Conservation (phyloP, 2,329 filamentous ascomycete species). For the Aureobasidium zeae region DNA sequence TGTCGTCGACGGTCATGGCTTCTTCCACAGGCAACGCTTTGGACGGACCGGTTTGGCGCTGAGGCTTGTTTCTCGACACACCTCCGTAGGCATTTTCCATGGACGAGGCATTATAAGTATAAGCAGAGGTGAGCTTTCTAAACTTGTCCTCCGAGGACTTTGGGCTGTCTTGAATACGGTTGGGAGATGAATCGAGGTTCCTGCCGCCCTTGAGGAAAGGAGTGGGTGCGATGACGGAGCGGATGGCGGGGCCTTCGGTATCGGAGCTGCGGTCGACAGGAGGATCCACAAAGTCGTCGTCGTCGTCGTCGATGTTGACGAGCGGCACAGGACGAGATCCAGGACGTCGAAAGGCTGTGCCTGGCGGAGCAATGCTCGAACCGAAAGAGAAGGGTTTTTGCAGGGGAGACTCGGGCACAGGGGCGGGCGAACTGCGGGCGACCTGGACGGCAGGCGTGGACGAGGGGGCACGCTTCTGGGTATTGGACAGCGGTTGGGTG, state of each 20-base stretch:
- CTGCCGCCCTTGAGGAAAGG: constrained; percentile 42
- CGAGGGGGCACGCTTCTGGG: constrained; percentile 26
- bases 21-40: constrained; percentile 39
- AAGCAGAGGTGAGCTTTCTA: constrained; percentile 21
- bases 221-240: constrained; percentile 52
- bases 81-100: constrained; percentile 36
- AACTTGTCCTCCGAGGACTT: constrained; percentile 19
- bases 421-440: constrained; percentile 72
- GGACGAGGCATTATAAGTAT: constrained; percentile 28
- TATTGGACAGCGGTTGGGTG: constrained; percentile 47
- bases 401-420: constrained; percentile 34
- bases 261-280: constrained; percentile 24
- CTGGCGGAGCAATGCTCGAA: constrained; percentile 62
- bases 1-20: constrained; percentile 40
- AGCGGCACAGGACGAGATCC: constrained; percentile 16
- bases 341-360: constrained; percentile 56
- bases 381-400: constrained; percentile 33
- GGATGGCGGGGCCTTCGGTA: constrained; percentile 30
- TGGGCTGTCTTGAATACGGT: constrained; percentile 25
- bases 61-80: constrained; percentile 19
- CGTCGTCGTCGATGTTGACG: constrained; percentile 29
- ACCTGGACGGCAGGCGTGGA: constrained; percentile 55
- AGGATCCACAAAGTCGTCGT: constrained; percentile 31
- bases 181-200: constrained; percentile 26
- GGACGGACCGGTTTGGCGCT: constrained; percentile 27